A percentile compares a stretch with the other conserved stretches of the same genome.
Conservation (phyloP, 768 basidiomycete species). For the Trametes gibbosa region DNA sequence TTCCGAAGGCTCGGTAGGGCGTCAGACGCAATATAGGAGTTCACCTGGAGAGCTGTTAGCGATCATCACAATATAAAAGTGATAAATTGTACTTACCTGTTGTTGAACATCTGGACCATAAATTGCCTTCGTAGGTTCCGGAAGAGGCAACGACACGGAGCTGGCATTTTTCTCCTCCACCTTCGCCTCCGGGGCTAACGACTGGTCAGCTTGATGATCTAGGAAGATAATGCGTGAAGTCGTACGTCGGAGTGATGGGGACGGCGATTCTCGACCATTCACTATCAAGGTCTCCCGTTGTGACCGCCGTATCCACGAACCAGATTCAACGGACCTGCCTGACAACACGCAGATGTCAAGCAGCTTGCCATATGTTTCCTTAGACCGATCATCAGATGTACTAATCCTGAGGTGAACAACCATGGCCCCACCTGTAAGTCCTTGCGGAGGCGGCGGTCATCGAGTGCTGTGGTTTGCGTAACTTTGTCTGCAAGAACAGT, state of each 20-base stretch:
- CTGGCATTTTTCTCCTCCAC: constrained; percentile 65
- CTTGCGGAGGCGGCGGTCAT: constrained; percentile 82
- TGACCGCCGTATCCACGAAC: constrained; percentile 74
- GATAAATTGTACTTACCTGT: too few relatives aligned
- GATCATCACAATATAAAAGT: too few relatives aligned
- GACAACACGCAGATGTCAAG: constrained; percentile 76
- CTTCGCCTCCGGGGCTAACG: constrained; percentile 33
- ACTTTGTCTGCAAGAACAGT: constrained; percentile 80
- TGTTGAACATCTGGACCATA: constrained; percentile 37
- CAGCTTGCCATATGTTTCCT: constrained; percentile 85
- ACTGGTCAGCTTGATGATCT: background rate
- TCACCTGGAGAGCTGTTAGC: constrained; percentile 47
- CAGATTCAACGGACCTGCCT: constrained; percentile 72
- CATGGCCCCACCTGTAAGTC: constrained; percentile 68
- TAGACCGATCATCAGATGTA: background rate
- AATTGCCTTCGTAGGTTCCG: constrained; percentile 29
- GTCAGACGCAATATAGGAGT: constrained; percentile 61
- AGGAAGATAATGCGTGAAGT: background rate
- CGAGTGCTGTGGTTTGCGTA: constrained; percentile 85
- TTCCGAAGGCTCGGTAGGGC: constrained; percentile 74
- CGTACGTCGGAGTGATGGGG: constrained; percentile 57
- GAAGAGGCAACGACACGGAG: constrained; percentile 38
- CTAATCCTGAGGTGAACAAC: background rate
- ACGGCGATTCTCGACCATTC: constrained; percentile 74
- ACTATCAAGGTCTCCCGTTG: constrained; percentile 57